These are phyloP conservation scores for Tylopilus plumbeoviolaceoides DNA, from an alignment of 768 basidiomycete species.

Conservation along the genomic window DNA sequence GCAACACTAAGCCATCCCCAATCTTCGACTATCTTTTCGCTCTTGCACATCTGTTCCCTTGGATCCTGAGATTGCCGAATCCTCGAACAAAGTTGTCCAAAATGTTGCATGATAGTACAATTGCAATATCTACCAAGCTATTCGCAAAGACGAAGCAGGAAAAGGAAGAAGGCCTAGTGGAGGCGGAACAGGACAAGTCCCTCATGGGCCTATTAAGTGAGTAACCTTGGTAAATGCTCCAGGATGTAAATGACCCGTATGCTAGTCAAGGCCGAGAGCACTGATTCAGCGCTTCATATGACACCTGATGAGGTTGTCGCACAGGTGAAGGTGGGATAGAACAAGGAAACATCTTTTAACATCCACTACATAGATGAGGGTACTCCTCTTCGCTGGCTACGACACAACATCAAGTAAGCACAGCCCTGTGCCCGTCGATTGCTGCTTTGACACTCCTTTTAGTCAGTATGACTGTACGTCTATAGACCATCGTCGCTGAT, in stretches of 20 bases:
- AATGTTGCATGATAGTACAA: constrained; percentile 29
- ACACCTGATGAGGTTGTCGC: constrained; percentile 39
- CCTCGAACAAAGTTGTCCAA: constrained; percentile 22
- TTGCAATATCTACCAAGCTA: constrained; percentile 31
- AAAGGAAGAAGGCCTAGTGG: constrained; percentile 25
- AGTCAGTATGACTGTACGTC: no score
- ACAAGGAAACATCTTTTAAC: not conserved
- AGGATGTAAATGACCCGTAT: not conserved
- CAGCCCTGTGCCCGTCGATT: no score
- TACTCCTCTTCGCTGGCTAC: no score
- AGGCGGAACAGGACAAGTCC: constrained; percentile 32
- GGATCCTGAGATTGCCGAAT: constrained; percentile 29
- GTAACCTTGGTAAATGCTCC: constrained; percentile 4
- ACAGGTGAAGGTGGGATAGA: constrained; percentile 16
- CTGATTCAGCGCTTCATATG: constrained; percentile 30
- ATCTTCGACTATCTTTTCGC: constrained; percentile 17
- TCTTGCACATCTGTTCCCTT: constrained; percentile 31
- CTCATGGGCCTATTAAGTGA: constrained; percentile 37
- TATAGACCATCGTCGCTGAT: no score
- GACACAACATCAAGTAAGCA: no score
- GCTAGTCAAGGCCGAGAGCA: constrained; percentile 37
- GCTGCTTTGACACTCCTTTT: no score
- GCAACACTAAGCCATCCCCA: constrained; percentile 23
- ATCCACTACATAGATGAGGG: no score
- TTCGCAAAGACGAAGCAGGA: constrained; percentile 33